phyloP scores from a whole-genome alignment of 106 monocot species.

The Acanthochlamys bracteata region DNA sequence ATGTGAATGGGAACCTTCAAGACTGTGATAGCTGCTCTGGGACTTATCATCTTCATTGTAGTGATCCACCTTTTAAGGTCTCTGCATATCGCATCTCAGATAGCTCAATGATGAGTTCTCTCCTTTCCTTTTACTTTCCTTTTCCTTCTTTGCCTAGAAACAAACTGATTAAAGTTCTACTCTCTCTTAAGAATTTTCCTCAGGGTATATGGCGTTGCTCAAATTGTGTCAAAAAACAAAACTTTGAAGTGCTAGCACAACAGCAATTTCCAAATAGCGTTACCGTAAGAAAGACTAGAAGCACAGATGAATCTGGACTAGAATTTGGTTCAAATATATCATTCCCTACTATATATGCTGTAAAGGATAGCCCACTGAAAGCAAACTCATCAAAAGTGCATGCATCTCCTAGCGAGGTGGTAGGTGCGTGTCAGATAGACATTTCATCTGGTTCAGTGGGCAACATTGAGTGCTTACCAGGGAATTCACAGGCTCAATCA shows the following conservation, averaged over 20 bases:
- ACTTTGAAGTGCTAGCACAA: constrained; percentile 6
- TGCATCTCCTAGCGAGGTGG: not conserved
- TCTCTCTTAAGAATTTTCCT: constrained; percentile 7
- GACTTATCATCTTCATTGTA: constrained; percentile 20
- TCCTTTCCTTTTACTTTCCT: not conserved
- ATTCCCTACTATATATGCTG: not conserved
- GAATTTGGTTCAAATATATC: constrained; percentile 1
- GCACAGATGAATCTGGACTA: constrained; percentile 9
- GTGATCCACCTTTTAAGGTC: constrained; percentile 9
- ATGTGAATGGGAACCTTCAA: constrained; percentile 12
- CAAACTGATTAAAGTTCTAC: constrained; percentile 6
- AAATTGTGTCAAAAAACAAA: not conserved
- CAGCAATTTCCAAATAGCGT: not conserved
- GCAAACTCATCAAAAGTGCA: not conserved
- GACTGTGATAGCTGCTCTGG: constrained; percentile 6
- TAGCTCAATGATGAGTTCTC: not conserved
- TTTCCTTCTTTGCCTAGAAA: too few species aligned
- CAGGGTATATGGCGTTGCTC: constrained; percentile 10
- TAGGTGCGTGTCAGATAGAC: not conserved
- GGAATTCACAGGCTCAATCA: not conserved
- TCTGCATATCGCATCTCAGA: not conserved
- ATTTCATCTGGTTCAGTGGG: constrained; percentile 6
- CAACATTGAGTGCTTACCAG: not conserved
- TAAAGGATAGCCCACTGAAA: not conserved
- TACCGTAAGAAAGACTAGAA: constrained; percentile 1